Conservation (phyloP, 2,329 filamentous ascomycete species). For the Aspergillus awamori region DNA sequence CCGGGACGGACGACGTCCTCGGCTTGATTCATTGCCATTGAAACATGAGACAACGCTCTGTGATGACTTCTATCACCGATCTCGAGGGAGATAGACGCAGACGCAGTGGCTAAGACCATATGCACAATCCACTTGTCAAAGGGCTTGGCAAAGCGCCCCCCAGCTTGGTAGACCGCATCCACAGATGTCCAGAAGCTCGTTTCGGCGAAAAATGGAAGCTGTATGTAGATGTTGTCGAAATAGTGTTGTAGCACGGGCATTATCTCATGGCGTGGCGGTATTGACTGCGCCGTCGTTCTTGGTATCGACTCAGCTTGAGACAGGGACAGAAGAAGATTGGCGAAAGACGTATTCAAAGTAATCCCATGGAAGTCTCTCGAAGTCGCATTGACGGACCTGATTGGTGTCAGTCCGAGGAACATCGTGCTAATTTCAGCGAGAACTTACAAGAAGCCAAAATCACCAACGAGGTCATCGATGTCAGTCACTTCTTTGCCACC, state of each 20-base stretch:
- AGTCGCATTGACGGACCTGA: conserved; percentile 87
- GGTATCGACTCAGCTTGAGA: conserved; percentile 74
- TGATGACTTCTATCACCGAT: conserved; percentile 66
- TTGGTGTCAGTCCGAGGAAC: conserved; percentile 19
- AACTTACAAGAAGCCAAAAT: conserved; percentile 84
- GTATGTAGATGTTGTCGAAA: conserved; percentile 75
- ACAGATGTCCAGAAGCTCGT: conserved; percentile 75
- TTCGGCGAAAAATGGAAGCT: conserved; percentile 83
- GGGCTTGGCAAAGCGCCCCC: conserved; percentile 61
- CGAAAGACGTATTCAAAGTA: conserved; percentile 87
- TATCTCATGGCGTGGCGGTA: conserved; percentile 73
- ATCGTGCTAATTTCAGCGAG: conserved; percentile 2
- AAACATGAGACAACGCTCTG: conserved; percentile 62
- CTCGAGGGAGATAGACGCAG: conserved; percentile 69
- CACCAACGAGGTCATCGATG: conserved; percentile 88
- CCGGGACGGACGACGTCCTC: conserved; percentile 85
- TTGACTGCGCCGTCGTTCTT: conserved; percentile 57
- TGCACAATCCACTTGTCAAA: conserved; percentile 85
- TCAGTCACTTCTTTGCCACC: conserved; percentile 73
- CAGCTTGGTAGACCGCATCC: conserved; percentile 77
- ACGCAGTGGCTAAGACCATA: conserved; percentile 85
- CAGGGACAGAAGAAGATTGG: conserved; percentile 81
- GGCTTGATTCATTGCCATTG: conserved; percentile 72
- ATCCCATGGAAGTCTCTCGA: conserved; percentile 91
- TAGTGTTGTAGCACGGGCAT: conserved; percentile 78